Evolutionary conservation across 2,329 filamentous ascomycete species (phyloP), one percentile per base, ranked within the genome.

Genomic region (Plenodomus tracheiphilus): DNA sequence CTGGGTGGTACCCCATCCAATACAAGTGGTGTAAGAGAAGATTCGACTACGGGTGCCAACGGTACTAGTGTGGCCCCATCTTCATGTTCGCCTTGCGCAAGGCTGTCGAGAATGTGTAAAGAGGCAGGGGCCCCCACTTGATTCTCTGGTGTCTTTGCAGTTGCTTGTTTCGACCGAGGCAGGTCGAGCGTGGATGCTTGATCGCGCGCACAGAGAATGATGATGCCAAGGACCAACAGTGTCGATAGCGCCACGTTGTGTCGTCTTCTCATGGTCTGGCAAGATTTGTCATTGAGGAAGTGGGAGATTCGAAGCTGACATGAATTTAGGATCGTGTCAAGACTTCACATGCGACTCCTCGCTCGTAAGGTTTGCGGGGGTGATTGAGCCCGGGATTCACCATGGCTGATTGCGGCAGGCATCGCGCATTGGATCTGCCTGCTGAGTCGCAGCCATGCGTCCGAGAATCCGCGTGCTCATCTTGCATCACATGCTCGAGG

Each of bases 241-340:
- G 49, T 51, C 34, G 49, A 41, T 39, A 51, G 20, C 17, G 45
- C 39, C 21, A 51, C 48, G n/a, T 48, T 48, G 22, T 51, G 45
- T 47, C 45, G 49, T 36, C 49, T 32, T 39, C 41, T 43, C 49
- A 51, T 51, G 16, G n/a, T 47, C 16, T 40, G 28, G 25, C 10
- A n/a, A 30, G 30, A 30, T 22, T n/a, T 28, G 18, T 20, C 28
- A 41, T 18, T 10, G 13, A 19, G 40, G 8, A n/a, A 4, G 36
- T 43, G 18, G 8, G 39, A 18, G 39, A 36, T 11, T 15, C 11
- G 28, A 4, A 32, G 4, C 4, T 32, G 4, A 11, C 6, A 11
- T 32, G 6, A 4, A 32, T 32, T 15, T 32, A 32, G 11, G 28
- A 11, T 32, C 4, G 13, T 32, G 28, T 15, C 13, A n/a, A 10